Evolutionary conservation across 441 rosid species (phyloP), one percentile per base, ranked within the genome.

Genomic region (Erodium chrysanthum): DNA sequence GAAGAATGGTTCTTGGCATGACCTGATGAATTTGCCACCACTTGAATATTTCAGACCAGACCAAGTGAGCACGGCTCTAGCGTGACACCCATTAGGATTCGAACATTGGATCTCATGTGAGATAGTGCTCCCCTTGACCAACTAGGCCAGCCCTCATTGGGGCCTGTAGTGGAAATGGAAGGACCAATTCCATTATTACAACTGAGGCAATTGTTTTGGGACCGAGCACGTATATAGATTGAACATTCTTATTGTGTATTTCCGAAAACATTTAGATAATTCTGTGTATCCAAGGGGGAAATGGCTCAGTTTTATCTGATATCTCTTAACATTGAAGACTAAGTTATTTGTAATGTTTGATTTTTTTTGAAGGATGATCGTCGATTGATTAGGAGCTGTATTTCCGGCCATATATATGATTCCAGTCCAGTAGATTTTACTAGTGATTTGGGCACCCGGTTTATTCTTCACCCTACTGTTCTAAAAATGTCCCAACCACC

Each of bases 391-490:
- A 87, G 76, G 71, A 83, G 84, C 78, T 92, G 94, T 58, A 78
- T 90, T 59, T 75, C 93, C 2, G 98, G 98, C 59, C 82, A 82
- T 78, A 84, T 90, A 35, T 90, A 79, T 72, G 96, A 92, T 71
- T 92, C 97, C 21, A 68, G 88, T 79, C 97, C 96, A 0, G 86
- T 87, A 70, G 98, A 92, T 87, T 92, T 90, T 79, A 87, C 94
- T 0, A 87, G 94, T 63, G 96, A 87, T 79, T 44, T 90, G 76
- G 97, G 97, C 48, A 78, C 85, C 40, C 68, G 78, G 68, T 88
- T 92, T 73, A 77, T 74, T 0, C 90, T 87, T 73, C 89, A 90
- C 77, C 98, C 96, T 44, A 69, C 91, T 27, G 84, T 90, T 64
- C 78, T 87, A 14, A 84, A 74, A 68, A 81, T 86, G 81, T 79